Percentiles rank a stretch among this genome's conserved stretches.
phyloP scores from a whole-genome alignment of 2,329 filamentous ascomycete species.

The Dendrostoma leiphaemia region DNA sequence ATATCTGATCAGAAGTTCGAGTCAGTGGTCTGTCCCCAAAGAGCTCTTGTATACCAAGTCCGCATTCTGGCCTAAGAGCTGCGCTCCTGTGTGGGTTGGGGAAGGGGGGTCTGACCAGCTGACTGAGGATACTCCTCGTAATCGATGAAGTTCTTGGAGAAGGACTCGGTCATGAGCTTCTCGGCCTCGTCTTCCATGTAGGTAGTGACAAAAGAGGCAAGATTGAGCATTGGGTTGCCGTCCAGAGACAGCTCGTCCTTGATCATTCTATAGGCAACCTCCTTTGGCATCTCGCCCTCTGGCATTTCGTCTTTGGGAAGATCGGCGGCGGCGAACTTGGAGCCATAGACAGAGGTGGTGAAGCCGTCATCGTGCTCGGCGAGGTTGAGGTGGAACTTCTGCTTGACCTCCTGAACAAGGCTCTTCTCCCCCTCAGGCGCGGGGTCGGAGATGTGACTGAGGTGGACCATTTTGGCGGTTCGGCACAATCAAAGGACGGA shows the following conservation, averaged over 20 bases:
- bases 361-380: slow-evolving; percentile 55
- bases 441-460: slow-evolving; percentile 39
- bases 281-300: slow-evolving; percentile 83
- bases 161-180: slow-evolving; percentile 89
- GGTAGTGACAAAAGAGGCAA: slow-evolving; percentile 92
- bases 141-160: slow-evolving; percentile 94
- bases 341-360: slow-evolving; percentile 84
- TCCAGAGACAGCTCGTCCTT: slow-evolving; percentile 91
- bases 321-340: slow-evolving; percentile 75
- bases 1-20: slow-evolving; percentile 38
- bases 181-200: slow-evolving; percentile 85
- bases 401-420: slow-evolving; percentile 35
- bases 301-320: slow-evolving; percentile 85
- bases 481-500: background rate
- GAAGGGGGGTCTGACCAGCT: slow-evolving; percentile 62
- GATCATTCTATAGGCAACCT: slow-evolving; percentile 96
- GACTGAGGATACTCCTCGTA: slow-evolving; percentile 82
- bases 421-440: slow-evolving; percentile 26
- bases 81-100: no score
- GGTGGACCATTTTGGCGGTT: slow-evolving; percentile 48
- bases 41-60: no score
- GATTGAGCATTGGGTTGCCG: slow-evolving; percentile 82
- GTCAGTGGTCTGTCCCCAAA: background rate
- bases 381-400: slow-evolving; percentile 46
- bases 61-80: background rate